phyloP scores from a whole-genome alignment of 352 stramenopile genomes.

The Phytopythium boreale region DNA sequence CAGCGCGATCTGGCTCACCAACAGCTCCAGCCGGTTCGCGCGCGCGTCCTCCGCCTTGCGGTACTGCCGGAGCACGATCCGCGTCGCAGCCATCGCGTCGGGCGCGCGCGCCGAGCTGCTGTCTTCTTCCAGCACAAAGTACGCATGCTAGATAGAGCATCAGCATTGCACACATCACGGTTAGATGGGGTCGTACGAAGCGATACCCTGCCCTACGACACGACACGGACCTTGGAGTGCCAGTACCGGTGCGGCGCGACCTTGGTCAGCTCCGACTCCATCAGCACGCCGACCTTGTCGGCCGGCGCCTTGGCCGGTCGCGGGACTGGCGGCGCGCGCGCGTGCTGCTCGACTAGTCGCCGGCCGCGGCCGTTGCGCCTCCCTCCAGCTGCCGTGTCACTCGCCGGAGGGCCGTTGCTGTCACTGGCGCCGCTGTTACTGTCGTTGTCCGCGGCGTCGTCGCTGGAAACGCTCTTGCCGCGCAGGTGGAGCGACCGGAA shows the following conservation, averaged over 20 bases:
- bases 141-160: slow-evolving; percentile 21
- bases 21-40: slow-evolving; percentile 11
- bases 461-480: slow-evolving; percentile 7
- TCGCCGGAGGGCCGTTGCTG: neutral
- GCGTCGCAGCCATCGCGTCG: neutral
- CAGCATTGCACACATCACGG: neutral
- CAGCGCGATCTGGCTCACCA: slow-evolving; percentile 43
- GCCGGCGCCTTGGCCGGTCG: neutral
- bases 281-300: slow-evolving; percentile 18
- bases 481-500: slow-evolving; percentile 32
- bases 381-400: neutral
- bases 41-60: slow-evolving; percentile 25
- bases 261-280: slow-evolving; percentile 52
- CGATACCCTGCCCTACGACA: neutral
- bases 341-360: slow-evolving; percentile 2
- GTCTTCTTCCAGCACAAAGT: slow-evolving; percentile 56
- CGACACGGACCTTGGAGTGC: slow-evolving; percentile 35
- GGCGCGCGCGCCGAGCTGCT: slow-evolving; percentile 1
- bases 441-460: neutral
- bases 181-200: neutral
- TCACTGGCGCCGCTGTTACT: neutral
- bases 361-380: neutral
- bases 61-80: slow-evolving; percentile 54
- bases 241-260: slow-evolving; percentile 55
- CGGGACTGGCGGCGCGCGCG: slow-evolving; percentile 1